phyloP scores from a whole-genome alignment of 2,329 filamentous ascomycete genomes.

The Tolypocladium nubicola region DNA sequence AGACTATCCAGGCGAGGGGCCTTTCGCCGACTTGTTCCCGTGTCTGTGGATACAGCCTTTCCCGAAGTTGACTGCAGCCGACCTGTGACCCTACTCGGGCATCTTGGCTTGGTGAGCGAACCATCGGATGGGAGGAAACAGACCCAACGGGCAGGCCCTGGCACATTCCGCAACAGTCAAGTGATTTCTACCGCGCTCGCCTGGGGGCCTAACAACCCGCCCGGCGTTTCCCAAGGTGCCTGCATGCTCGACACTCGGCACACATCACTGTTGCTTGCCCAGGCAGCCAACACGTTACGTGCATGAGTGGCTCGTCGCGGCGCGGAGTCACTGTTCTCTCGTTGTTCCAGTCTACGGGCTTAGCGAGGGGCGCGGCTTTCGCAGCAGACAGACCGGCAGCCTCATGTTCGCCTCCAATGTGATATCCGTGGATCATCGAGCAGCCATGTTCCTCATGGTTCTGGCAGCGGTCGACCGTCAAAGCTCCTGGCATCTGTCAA shows the following conservation, averaged over 20 bases:
- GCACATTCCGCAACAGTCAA: conserved; percentile 19
- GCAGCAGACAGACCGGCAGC: background rate
- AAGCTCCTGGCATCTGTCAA: no score
- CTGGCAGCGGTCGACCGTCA: background rate
- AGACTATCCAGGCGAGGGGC: background rate
- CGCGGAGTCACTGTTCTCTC: background rate
- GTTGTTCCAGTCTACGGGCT: background rate
- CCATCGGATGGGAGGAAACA: background rate
- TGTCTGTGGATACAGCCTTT: background rate
- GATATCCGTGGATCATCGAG: background rate
- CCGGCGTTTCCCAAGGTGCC: background rate
- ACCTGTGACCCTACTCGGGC: background rate
- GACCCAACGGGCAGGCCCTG: conserved; percentile 10
- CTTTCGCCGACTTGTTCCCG: background rate
- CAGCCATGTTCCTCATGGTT: background rate
- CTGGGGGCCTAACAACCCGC: background rate
- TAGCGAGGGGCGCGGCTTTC: background rate
- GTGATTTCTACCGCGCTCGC: conserved; percentile 11
- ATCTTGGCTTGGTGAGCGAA: background rate
- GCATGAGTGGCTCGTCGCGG: background rate
- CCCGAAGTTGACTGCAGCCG: background rate
- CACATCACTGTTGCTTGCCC: background rate
- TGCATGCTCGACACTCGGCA: background rate
- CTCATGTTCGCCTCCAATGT: background rate
- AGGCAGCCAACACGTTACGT: background rate